Base-by-base conservation (phyloP, 257 asterid genomes). In the Ocimum tenuiflorum region DNA sequence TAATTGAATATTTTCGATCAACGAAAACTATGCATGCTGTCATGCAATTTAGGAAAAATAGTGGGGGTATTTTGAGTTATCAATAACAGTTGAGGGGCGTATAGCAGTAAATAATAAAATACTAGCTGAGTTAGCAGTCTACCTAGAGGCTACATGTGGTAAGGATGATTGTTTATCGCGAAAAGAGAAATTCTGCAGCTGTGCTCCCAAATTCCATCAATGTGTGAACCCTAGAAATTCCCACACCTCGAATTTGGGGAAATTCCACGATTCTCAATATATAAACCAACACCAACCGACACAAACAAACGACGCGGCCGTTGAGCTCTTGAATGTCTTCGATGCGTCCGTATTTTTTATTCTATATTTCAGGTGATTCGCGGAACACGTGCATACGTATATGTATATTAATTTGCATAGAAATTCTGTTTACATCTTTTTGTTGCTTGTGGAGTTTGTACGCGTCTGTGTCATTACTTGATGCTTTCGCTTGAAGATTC, bases 401-500 rank as follows among this genome's bases (percentile, higher is more conserved):
- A 46, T 66, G 35, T 47, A 12, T 53, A 27, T 69, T 24, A 29
- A 3, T 27, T 9, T 52, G 49, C 51, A 43, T 39, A 4, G 7
- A 12, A 19, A 18, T 31, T 38, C 59, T 14, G 49, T 18, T 71
- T 36, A 35, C 57, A 46, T 49, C n/a, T n/a, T n/a, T n/a, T n/a
- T n/a, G n/a, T n/a, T n/a, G n/a, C n/a, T 19, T 66, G 43, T 64
- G 35, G 63, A 55, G 17, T 63, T 62, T 70, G 63, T 60, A 23
- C 53, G 63, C 54, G 66, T 60, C 69, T 73, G n/a, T 53, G 8
- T 52, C 60, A 8, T 56, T 31, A 57, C 67, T 72, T 59, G 65
- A 77, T 76, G 86, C 84, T 71, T 86, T 82, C 78, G 83, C 84
- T 78, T 84, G 70, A 80, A 84, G 87, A 66, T 76, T 80, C 61